Base-by-base conservation (phyloP, 768 basidiomycete species). In the Leccinum broughii region DNA sequence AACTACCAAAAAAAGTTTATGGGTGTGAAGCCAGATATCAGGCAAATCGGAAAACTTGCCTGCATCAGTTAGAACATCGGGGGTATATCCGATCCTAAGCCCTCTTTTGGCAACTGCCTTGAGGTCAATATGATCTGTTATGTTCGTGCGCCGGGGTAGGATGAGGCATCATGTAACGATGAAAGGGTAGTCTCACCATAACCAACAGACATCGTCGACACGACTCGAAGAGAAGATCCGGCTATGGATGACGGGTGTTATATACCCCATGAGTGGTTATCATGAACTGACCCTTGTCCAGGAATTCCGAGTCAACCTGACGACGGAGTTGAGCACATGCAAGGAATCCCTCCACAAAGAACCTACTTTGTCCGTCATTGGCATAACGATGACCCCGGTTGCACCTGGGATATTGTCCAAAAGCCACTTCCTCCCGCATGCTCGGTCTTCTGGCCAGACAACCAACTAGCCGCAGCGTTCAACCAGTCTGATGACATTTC, bases 161-260 rank as follows among this genome's bases (percentile, higher is more conserved):
- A 34, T 59, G 37, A 44, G 17, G 13, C 35, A 26, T 14, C 1
- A 2, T 7, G 35, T 46, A 17, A 15, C 4, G 49, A 28, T 17
- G 53, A 46, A 51, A 14, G 14, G 44, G 14, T 22, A 46, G 20
- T 63, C 81, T 58, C 60, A 91, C 92, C 91, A 68, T 88, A 91
- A 51, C 93, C 93, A 20, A 95, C 93, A 17, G 92, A 93, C 86
- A 96, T 91, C 0, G 95, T 97, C 1, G 95, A 96, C 3, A 97
- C 83, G n/a, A 92, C 87, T 49, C 83, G 84, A 9, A 99, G 80
- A 53, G 72, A 78, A 0, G 88, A 78, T 4, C 94, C 93, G 63
- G 93, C 93, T 89, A 64, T 3, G 50, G 51, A 30, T 46, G 11
- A 51, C 15, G n/a, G 41, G 17, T 39, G 59, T 46, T 49, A 14